A percentile compares a stretch with the other conserved stretches of the same genome.
These are phyloP conservation scores for Tetraselmis striata DNA, from an alignment of 139 green algal species.

Conservation along the genomic window DNA sequence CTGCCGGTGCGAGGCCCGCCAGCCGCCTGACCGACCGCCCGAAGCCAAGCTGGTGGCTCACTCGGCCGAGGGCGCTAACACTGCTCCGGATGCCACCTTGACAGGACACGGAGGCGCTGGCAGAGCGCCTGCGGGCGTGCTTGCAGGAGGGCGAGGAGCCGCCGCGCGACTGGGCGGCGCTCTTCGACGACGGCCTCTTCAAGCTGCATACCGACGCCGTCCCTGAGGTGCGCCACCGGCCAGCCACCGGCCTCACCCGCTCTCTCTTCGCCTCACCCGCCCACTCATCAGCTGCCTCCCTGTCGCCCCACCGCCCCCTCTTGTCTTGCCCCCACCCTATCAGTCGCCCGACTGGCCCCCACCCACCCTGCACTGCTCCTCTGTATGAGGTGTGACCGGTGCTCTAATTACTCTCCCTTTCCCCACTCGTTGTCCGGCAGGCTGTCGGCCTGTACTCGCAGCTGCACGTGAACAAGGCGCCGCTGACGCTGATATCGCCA, in stretches of 20 bases:
- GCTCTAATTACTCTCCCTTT: not conserved
- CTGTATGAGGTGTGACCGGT: no score
- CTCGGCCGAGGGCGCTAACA: no score
- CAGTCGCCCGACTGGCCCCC: no score
- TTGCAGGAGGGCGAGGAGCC: conserved; percentile 60
- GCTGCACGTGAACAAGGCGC: conserved; percentile 55
- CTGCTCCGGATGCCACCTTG: no score
- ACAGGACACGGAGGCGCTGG: conserved; percentile 63
- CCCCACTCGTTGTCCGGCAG: conserved; percentile 16
- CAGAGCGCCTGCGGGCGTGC: conserved; percentile 59
- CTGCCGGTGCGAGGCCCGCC: no score
- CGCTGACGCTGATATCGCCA: conserved; percentile 62
- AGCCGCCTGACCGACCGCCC: no score
- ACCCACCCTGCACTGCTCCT: not conserved
- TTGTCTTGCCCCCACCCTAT: no score
- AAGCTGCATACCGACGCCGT: conserved; percentile 45
- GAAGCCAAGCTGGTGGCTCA: no score
- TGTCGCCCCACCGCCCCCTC: no score
- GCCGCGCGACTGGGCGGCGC: conserved; percentile 58
- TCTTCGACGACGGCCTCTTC: conserved; percentile 66
- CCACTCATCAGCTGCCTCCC: no score
- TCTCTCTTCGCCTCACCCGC: not conserved
- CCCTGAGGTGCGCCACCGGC: conserved; percentile 27
- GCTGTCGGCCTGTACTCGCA: conserved; percentile 51
- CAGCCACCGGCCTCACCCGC: not conserved